These are phyloP conservation scores for Chiua virens DNA, from an alignment of 768 basidiomycete species.

Conservation along the genomic window DNA sequence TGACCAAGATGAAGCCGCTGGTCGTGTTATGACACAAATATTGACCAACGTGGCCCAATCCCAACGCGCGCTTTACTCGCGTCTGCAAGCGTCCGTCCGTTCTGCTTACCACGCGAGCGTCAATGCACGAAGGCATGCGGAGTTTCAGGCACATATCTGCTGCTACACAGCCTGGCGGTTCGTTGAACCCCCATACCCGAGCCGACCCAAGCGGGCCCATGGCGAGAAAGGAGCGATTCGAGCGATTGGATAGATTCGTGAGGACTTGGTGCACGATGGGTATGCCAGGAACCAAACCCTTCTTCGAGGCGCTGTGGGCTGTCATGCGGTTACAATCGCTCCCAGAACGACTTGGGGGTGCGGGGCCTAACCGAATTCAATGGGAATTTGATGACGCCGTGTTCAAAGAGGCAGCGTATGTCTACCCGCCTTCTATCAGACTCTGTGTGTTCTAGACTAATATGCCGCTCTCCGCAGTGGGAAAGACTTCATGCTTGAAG, in stretches of 20 bases:
- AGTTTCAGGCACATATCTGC: slow-evolving; percentile 81
- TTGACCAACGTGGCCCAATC: slow-evolving; percentile 77
- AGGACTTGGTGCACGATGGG: slow-evolving; percentile 82
- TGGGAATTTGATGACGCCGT: slow-evolving; percentile 96
- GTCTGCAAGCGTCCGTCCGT: slow-evolving; percentile 83
- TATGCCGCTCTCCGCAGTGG: slow-evolving; percentile 53
- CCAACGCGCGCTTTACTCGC: slow-evolving; percentile 84
- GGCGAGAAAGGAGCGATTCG: slow-evolving; percentile 77
- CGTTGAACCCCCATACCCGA: slow-evolving; percentile 72
- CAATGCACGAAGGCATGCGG: slow-evolving; percentile 72
- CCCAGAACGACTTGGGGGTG: slow-evolving; percentile 78
- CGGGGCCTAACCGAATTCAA: slow-evolving; percentile 67
- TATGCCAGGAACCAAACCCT: slow-evolving; percentile 88
- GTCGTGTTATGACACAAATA: slow-evolving; percentile 79
- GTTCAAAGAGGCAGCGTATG: slow-evolving; percentile 92
- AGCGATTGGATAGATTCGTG: slow-evolving; percentile 73
- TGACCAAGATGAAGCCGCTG: slow-evolving; percentile 75
- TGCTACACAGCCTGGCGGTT: slow-evolving; percentile 80
- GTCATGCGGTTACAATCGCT: slow-evolving; percentile 79
- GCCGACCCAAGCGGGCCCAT: slow-evolving; percentile 58
- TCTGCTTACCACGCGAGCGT: slow-evolving; percentile 83
- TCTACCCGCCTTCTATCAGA: slow-evolving; percentile 20
- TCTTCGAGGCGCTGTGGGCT: slow-evolving; percentile 67
- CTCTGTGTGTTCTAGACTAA: slow-evolving; percentile 9
- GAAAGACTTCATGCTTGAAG: slow-evolving; percentile 93